phyloP scores from a whole-genome alignment of 1,284 basidiomycete species.

The Cutaneotrichosporon sp. region DNA sequence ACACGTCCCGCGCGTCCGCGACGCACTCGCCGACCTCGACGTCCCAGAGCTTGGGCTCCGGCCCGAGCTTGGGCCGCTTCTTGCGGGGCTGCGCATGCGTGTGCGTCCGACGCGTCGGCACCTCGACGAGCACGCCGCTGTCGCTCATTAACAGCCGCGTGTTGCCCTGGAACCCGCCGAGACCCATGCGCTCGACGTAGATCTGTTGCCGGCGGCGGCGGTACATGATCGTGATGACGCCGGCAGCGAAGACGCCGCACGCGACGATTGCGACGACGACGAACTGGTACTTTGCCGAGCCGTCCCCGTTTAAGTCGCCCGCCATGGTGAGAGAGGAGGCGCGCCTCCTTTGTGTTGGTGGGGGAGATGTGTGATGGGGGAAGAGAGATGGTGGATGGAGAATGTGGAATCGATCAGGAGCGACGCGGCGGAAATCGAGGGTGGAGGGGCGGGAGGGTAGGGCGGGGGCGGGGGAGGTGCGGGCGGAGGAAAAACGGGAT shows the following conservation, averaged over 20 bases:
- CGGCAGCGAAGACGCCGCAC: constrained; percentile 28
- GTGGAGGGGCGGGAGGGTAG: too few species aligned
- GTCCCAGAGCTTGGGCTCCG: constrained; percentile 19
- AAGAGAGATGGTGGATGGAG: neutral
- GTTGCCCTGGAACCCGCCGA: constrained; percentile 5
- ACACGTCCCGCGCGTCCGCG: neutral
- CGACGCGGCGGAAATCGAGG: neutral
- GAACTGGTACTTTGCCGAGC: constrained; percentile 29
- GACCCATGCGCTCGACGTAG: constrained; percentile 9
- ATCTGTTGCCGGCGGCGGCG: constrained; percentile 20
- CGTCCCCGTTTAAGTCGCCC: constrained; percentile 5
- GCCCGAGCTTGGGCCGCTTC: constrained; percentile 12
- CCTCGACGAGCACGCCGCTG: constrained; percentile 13
- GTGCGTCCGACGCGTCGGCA: constrained; percentile 3
- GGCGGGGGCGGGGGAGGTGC: neutral
- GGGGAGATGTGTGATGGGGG: neutral
- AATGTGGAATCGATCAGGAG: neutral
- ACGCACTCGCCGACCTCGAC: constrained; percentile 11
- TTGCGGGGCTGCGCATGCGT: neutral
- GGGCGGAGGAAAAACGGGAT: neutral
- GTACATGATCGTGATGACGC: constrained; percentile 27
- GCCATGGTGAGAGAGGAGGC: neutral
- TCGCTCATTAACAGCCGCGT: constrained; percentile 14
- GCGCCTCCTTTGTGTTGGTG: too few species aligned
- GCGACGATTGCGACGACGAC: constrained; percentile 36